A percentile compares a stretch with the other conserved stretches of the same genome.
These are phyloP conservation scores for Volvariella volvacea DNA, from an alignment of 1,284 basidiomycete species.

Conservation along the genomic window DNA sequence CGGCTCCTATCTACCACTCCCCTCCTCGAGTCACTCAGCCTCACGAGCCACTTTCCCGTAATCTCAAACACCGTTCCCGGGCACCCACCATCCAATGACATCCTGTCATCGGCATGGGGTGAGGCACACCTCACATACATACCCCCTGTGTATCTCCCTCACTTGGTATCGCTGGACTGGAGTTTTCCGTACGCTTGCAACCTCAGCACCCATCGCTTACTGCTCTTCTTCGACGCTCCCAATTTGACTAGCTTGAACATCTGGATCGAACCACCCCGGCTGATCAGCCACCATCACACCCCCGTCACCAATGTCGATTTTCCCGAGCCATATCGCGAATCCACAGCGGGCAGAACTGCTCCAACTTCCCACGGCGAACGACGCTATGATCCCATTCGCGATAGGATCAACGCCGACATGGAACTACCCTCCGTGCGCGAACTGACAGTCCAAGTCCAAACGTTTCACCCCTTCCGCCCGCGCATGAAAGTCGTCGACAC, in stretches of 20 bases:
- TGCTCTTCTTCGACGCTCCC: slow-evolving; percentile 27
- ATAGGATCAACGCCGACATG: slow-evolving; percentile 9
- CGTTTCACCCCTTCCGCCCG: slow-evolving; percentile 28
- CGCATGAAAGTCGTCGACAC: slow-evolving; percentile 15
- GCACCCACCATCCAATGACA: slow-evolving; percentile 6
- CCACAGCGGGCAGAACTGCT: no score
- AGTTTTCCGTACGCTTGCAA: slow-evolving; percentile 27
- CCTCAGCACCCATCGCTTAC: slow-evolving; percentile 24
- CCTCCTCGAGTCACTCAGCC: slow-evolving; percentile 31
- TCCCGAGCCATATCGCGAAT: no score
- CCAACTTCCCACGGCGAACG: no score
- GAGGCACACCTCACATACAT: background rate
- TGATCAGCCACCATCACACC: slow-evolving; percentile 10
- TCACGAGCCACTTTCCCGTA: slow-evolving; percentile 33
- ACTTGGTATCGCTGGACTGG: slow-evolving; percentile 31
- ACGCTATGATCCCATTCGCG: slow-evolving; percentile 5
- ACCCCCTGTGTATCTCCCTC: slow-evolving; percentile 18
- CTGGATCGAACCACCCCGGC: slow-evolving; percentile 21
- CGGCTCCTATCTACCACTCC: slow-evolving; percentile 24
- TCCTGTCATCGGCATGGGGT: no score
- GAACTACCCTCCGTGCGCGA: slow-evolving; percentile 26
- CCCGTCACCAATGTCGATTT: no score
- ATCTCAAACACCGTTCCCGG: slow-evolving; percentile 11
- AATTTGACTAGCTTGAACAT: slow-evolving; percentile 30
- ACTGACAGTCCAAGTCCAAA: slow-evolving; percentile 33